Conservation (phyloP, 768 basidiomycete genomes). For the Boletus rubroflammeus region DNA sequence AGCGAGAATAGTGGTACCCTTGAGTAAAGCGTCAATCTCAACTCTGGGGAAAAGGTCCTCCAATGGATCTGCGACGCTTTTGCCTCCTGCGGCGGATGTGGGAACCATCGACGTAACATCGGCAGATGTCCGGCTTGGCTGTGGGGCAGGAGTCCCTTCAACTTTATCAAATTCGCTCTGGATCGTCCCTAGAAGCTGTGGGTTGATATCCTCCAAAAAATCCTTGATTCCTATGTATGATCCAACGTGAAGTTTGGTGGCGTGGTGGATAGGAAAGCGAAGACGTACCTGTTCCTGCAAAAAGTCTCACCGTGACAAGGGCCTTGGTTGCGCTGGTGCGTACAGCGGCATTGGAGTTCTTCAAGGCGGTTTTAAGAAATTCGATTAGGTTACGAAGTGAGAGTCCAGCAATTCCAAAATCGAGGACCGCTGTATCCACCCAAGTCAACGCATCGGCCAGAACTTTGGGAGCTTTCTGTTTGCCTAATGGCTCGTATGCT, state of each 20-base stretch:
- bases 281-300: constrained; percentile 78
- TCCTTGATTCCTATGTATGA: constrained; percentile 76
- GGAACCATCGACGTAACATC: constrained; percentile 61
- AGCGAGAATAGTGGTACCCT: constrained; percentile 75
- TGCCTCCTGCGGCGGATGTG: constrained; percentile 39
- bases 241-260: background rate
- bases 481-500: constrained; percentile 92
- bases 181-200: constrained; percentile 89
- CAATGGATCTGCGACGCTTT: constrained; percentile 59
- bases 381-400: constrained; percentile 83
- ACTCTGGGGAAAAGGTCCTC: constrained; percentile 96
- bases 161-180: constrained; percentile 90
- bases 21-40: constrained; percentile 83
- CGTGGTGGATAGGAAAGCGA: background rate
- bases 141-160: constrained; percentile 70
- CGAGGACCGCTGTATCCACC: constrained; percentile 80
- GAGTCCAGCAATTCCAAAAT: constrained; percentile 89
- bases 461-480: constrained; percentile 97
- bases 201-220: constrained; percentile 90
- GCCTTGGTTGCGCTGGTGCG: constrained; percentile 92
- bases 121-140: constrained; percentile 70
- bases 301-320: constrained; percentile 86
- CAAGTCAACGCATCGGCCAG: constrained; percentile 87
- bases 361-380: constrained; percentile 80
- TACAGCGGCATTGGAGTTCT: constrained; percentile 93